Conservation (phyloP, 371 early-diverging fungal genomes). For the Rhizopus delemar region DNA sequence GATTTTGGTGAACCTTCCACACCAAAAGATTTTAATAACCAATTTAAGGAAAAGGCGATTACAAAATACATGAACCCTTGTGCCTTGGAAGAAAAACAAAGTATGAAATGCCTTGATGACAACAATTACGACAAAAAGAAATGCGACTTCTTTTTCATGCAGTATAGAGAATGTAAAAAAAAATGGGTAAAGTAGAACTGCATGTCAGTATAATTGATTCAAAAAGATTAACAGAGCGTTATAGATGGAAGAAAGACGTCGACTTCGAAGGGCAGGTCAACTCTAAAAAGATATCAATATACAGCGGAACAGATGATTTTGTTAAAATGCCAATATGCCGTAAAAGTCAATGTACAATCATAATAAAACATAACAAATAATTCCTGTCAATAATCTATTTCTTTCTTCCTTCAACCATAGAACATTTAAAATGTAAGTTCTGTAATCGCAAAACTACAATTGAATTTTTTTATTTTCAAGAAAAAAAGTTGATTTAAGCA, state of each 20-base stretch:
- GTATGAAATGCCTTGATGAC: constrained; percentile 64
- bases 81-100: constrained; percentile 58
- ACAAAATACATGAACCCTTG: constrained; percentile 71
- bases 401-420: background rate
- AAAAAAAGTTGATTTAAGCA: constrained; percentile 18
- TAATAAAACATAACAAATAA: constrained; percentile 7
- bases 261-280: constrained; percentile 39
- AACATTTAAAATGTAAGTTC: background rate
- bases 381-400: background rate
- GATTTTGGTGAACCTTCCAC: constrained; percentile 49
- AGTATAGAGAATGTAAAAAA: constrained; percentile 70
- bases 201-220: background rate
- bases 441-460: background rate
- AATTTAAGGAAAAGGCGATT: constrained; percentile 53
- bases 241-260: constrained; percentile 46
- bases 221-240: background rate
- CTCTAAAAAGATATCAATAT: constrained; percentile 17
- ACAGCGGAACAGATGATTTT: too few relatives aligned
- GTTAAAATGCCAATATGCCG: too few relatives aligned
- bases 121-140: constrained; percentile 62
- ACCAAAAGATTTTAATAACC: constrained; percentile 55
- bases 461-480: constrained; percentile 11
- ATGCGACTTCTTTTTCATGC: constrained; percentile 62
- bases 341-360: background rate
- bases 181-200: constrained; percentile 54